Percentiles rank a stretch among this genome's conserved stretches.
Conservation (phyloP, 2,329 filamentous ascomycete genomes). For the Botrytis cinerea region DNA sequence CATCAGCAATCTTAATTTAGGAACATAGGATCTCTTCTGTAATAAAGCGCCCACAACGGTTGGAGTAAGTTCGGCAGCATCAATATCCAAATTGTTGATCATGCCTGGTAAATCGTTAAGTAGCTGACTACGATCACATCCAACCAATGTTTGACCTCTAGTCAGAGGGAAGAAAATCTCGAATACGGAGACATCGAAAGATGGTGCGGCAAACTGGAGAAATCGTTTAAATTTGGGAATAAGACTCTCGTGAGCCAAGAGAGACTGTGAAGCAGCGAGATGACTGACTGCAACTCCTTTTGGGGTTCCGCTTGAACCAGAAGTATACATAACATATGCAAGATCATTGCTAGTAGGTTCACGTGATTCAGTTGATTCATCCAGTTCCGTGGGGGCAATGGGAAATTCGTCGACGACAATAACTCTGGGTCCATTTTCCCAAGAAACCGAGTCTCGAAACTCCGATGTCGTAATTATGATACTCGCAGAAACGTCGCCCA, state of each 20-base stretch:
- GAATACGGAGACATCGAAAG: constrained; percentile 93
- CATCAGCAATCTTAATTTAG: constrained; percentile 68
- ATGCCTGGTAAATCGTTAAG: constrained; percentile 72
- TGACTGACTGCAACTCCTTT: constrained; percentile 88
- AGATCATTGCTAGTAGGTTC: constrained; percentile 43
- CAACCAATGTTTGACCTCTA: constrained; percentile 71
- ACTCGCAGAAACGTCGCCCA: constrained; percentile 71
- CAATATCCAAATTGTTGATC: constrained; percentile 66
- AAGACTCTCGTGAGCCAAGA: constrained; percentile 77
- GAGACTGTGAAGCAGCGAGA: constrained; percentile 73
- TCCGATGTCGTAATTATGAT: constrained; percentile 65
- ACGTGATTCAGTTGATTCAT: constrained; percentile 22
- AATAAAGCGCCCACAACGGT: constrained; percentile 81
- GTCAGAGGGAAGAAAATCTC: constrained; percentile 90
- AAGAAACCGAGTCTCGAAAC: constrained; percentile 46
- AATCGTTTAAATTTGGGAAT: constrained; percentile 78
- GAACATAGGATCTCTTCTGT: constrained; percentile 65
- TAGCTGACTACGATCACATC: constrained; percentile 68
- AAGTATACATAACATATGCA: constrained; percentile 93
- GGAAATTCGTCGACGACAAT: constrained; percentile 47
- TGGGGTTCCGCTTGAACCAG: constrained; percentile 83
- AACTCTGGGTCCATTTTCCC: constrained; percentile 42
- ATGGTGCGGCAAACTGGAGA: constrained; percentile 87
- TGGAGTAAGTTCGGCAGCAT: constrained; percentile 86
- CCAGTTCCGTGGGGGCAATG: constrained; percentile 16